These are phyloP conservation scores for Phytophthora macrochlamydospora DNA, from an alignment of 352 stramenopile genomes.

Conservation along the genomic window DNA sequence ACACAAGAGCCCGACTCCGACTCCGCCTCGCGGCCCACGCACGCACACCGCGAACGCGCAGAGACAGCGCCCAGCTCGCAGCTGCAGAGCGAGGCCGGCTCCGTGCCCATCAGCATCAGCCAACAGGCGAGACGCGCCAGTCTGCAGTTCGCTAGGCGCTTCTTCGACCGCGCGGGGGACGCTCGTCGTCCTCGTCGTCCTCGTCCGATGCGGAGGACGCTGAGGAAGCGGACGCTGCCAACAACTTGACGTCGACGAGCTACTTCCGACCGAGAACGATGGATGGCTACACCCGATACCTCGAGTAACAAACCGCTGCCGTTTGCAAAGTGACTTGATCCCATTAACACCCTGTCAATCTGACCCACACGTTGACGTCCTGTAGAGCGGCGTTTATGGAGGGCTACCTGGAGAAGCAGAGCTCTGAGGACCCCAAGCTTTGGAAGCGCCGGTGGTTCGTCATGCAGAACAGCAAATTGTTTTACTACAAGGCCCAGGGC, in stretches of 20 bases:
- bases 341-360: too few relatives aligned
- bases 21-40: conserved; percentile 11
- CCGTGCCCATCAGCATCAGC: conserved; percentile 14
- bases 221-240: conserved; percentile 17
- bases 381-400: conserved; percentile 73
- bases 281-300: conserved; percentile 65
- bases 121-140: conserved; percentile 7
- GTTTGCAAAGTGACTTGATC: too few relatives aligned
- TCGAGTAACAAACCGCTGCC: conserved; percentile 41
- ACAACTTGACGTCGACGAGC: conserved; percentile 50
- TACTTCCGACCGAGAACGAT: conserved; percentile 70
- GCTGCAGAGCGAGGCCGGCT: conserved; percentile 6
- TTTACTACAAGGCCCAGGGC: conserved; percentile 75
- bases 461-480: conserved; percentile 85
- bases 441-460: conserved; percentile 89
- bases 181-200: conserved; percentile 32
- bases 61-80: conserved; percentile 34
- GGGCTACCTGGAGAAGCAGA: conserved; percentile 86
- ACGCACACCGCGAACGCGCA: conserved; percentile 31
- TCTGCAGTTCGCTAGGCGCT: conserved; percentile 31
- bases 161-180: conserved; percentile 30
- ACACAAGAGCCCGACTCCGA: conserved; percentile 7
- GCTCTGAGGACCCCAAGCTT: conserved; percentile 60
- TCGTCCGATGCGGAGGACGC: conserved; percentile 31
- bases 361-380: too few relatives aligned